Evolutionary conservation across 108 stramenopile genomes (phyloP).

Genomic region (Conticribra guillardii): DNA sequence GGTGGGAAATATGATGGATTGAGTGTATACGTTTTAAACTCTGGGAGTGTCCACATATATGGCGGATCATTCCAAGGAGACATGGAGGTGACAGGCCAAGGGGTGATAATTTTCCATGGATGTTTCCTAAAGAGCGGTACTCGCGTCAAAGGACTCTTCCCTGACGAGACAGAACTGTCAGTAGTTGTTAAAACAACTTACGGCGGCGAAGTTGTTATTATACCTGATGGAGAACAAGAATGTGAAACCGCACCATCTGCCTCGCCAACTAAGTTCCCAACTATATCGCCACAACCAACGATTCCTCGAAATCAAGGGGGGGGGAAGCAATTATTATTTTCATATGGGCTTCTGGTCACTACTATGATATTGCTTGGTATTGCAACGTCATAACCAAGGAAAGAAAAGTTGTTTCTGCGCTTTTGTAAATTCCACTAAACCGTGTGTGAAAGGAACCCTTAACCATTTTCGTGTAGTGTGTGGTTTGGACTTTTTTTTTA

Average conservation of each 20-base stretch:
- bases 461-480: too few relatives aligned
- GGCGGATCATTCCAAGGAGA: slow-evolving; percentile 25
- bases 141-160: slow-evolving; percentile 10
- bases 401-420: too few relatives aligned
- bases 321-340: too few relatives aligned
- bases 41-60: slow-evolving; percentile 27
- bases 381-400: too few relatives aligned
- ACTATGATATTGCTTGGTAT: too few relatives aligned
- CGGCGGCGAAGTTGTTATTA: slow-evolving; percentile 11
- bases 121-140: slow-evolving; percentile 19
- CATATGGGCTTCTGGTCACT: too few relatives aligned
- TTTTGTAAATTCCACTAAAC: too few relatives aligned
- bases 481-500: too few relatives aligned
- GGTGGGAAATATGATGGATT: slow-evolving; percentile 24
- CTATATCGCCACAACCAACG: slow-evolving; percentile 12
- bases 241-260: slow-evolving; percentile 22
- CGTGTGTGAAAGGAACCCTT: too few relatives aligned
- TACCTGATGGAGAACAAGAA: slow-evolving; percentile 26
- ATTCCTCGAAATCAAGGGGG: neutral
- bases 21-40: slow-evolving; percentile 22
- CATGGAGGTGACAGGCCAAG: slow-evolving; percentile 10
- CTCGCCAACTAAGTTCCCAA: slow-evolving; percentile 23
- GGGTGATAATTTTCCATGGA: slow-evolving; percentile 21
- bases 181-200: neutral
- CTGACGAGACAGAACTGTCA: slow-evolving; percentile 14